A percentile compares a stretch with the other conserved stretches of the same genome.
phyloP scores from a whole-genome alignment of 805 yeast genomes.

The Vanderwaltozyma verrucispora region DNA sequence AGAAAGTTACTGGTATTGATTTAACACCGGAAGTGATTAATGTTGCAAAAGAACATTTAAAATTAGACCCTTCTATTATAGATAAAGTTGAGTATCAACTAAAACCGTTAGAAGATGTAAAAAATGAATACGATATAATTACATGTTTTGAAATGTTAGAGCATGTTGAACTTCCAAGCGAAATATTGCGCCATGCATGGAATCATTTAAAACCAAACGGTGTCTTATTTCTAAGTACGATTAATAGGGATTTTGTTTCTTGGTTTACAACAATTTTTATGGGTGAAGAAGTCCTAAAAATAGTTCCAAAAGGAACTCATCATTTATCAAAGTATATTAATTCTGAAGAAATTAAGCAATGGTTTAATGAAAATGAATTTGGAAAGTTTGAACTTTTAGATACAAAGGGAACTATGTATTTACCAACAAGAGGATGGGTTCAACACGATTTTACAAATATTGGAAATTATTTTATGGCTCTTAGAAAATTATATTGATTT shows the following conservation, averaged over 20 bases:
- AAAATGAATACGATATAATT: slow-evolving; percentile 56
- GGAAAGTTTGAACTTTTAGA: slow-evolving; percentile 47
- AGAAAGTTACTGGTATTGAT: slow-evolving; percentile 71
- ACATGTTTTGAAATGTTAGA: slow-evolving; percentile 93
- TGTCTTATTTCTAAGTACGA: slow-evolving; percentile 77
- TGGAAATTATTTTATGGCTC: slow-evolving; percentile 89
- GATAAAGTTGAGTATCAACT: slow-evolving; percentile 50
- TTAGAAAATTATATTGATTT: slow-evolving; percentile 35
- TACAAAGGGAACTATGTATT: slow-evolving; percentile 68
- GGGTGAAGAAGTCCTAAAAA: slow-evolving; percentile 69
- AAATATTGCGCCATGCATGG: slow-evolving; percentile 60
- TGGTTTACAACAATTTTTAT: slow-evolving; percentile 89
- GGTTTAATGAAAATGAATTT: slow-evolving; percentile 40
- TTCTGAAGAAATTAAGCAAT: slow-evolving; percentile 55
- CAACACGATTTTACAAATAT: slow-evolving; percentile 47
- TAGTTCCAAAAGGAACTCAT: slow-evolving; percentile 93
- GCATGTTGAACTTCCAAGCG: slow-evolving; percentile 81
- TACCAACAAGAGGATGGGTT: slow-evolving; percentile 82
- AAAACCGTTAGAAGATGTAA: slow-evolving; percentile 47
- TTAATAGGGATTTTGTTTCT: slow-evolving; percentile 75
- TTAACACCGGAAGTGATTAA: slow-evolving; percentile 70
- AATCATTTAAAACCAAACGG: slow-evolving; percentile 60
- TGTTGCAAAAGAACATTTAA: slow-evolving; percentile 65
- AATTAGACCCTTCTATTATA: slow-evolving; percentile 51
- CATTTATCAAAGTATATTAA: slow-evolving; percentile 78